Percentiles rank a stretch among this genome's conserved stretches.
Evolutionary conservation across 768 basidiomycete genomes (phyloP).

Genomic region (Stropharia rugosoannulata): DNA sequence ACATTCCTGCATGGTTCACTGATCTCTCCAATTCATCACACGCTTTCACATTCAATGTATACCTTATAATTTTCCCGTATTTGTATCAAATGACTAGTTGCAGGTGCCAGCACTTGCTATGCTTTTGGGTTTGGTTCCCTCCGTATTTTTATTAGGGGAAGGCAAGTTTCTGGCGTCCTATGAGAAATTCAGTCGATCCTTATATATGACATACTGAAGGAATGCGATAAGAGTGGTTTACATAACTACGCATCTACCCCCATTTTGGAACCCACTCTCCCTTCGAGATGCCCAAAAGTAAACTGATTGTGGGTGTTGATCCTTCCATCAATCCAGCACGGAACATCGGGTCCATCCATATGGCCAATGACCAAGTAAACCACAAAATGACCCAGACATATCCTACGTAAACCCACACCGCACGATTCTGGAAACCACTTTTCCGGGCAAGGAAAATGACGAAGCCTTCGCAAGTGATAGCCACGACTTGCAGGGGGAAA

Average conservation of each 20-base stretch:
- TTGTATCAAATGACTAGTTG: constrained; percentile 3
- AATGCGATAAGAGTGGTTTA: too few relatives aligned
- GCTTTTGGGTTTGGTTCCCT: too few relatives aligned
- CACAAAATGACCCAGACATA: background rate
- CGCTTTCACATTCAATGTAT: constrained; percentile 8
- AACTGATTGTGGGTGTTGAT: too few relatives aligned
- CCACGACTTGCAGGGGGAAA: background rate
- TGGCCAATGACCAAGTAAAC: background rate
- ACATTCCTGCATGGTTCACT: constrained; percentile 4
- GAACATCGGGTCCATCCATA: too few relatives aligned
- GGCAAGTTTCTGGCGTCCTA: too few relatives aligned
- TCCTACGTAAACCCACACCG: background rate
- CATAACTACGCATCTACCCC: too few relatives aligned
- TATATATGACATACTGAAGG: too few relatives aligned
- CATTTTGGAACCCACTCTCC: too few relatives aligned
- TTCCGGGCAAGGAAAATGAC: constrained; percentile 2
- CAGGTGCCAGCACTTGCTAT: background rate
- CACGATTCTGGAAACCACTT: background rate
- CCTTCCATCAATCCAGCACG: too few relatives aligned
- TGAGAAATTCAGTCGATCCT: too few relatives aligned
- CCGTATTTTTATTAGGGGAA: too few relatives aligned
- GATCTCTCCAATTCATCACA: background rate
- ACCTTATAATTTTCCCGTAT: constrained; percentile 5
- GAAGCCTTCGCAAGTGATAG: background rate
- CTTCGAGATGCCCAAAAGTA: too few relatives aligned